These are phyloP conservation scores for Polyporus tsugae DNA, from an alignment of 1,284 basidiomycete species.

Conservation along the genomic window DNA sequence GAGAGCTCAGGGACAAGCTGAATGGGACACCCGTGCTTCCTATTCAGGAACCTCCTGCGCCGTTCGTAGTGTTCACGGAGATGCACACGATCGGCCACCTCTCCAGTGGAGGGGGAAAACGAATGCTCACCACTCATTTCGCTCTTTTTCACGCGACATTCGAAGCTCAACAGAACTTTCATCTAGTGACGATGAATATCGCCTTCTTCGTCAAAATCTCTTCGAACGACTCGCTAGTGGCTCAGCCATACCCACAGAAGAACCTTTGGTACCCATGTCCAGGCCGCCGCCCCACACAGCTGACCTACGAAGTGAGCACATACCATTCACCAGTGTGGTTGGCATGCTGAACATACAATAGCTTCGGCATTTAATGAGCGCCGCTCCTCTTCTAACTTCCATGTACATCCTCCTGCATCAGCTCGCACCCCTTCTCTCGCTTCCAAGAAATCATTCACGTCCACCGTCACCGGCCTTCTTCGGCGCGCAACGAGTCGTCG, in stretches of 20 bases:
- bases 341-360: constrained; percentile 20
- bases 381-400: constrained; percentile 59
- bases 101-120: background rate
- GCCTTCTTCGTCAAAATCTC: constrained; percentile 75
- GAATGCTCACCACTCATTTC: background rate
- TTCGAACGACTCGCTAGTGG: constrained; percentile 75
- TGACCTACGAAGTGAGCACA: constrained; percentile 35
- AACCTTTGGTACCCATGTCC: constrained; percentile 62
- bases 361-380: constrained; percentile 42
- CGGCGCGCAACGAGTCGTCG: constrained; percentile 62
- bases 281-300: constrained; percentile 30
- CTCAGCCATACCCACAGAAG: constrained; percentile 64
- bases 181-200: constrained; percentile 80
- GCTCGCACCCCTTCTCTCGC: constrained; percentile 64
- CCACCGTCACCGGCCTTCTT: constrained; percentile 66
- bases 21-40: background rate
- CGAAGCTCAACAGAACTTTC: background rate
- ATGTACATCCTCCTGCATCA: constrained; percentile 47
- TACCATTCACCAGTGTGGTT: background rate
- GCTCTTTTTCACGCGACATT: background rate
- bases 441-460: constrained; percentile 67
- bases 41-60: background rate
- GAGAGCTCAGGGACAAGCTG: background rate
- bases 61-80: background rate
- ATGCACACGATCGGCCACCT: background rate